phyloP scores from a whole-genome alignment of 345 rosid genomes.

The Hibiscus tridactylites region DNA sequence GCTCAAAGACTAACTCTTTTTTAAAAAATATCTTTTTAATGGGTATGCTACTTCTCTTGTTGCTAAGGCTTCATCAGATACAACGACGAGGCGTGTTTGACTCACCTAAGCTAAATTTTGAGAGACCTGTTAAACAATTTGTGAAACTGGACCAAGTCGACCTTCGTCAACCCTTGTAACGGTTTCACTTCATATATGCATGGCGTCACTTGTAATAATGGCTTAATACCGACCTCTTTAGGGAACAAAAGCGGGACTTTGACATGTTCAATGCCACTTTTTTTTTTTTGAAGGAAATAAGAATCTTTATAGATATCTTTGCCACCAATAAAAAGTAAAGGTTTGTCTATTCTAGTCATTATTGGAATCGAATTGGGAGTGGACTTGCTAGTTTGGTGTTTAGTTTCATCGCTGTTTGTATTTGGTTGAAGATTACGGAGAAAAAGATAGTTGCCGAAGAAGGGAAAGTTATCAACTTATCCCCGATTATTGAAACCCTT shows the following conservation, averaged over 20 bases:
- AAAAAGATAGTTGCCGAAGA: conserved; percentile 50
- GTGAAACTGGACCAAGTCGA: no score
- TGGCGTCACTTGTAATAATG: conserved; percentile 31
- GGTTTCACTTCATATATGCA: conserved; percentile 58
- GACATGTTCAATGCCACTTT: no score
- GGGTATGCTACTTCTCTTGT: no score
- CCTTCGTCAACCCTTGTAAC: neutral
- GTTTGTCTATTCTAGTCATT: conserved; percentile 63
- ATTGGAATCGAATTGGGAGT: conserved; percentile 86
- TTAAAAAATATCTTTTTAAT: no score
- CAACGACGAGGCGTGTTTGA: no score
- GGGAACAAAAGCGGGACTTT: no score
- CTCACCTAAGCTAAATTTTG: no score
- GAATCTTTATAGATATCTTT: conserved; percentile 5
- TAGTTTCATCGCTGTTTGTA: conserved; percentile 78
- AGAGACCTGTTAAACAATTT: no score
- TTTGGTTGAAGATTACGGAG: conserved; percentile 60
- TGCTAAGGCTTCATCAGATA: no score
- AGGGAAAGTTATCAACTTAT: conserved; percentile 49
- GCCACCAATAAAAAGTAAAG: conserved; percentile 47
- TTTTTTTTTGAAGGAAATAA: no score
- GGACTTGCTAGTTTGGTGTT: conserved; percentile 76
- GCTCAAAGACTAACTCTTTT: no score
- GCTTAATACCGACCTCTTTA: conserved; percentile 23
- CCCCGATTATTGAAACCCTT: conserved; percentile 37